Evolutionary conservation across 257 asterid genomes (phyloP), one percentile per base, ranked within the genome.

Genomic region (Plantago ovata): DNA sequence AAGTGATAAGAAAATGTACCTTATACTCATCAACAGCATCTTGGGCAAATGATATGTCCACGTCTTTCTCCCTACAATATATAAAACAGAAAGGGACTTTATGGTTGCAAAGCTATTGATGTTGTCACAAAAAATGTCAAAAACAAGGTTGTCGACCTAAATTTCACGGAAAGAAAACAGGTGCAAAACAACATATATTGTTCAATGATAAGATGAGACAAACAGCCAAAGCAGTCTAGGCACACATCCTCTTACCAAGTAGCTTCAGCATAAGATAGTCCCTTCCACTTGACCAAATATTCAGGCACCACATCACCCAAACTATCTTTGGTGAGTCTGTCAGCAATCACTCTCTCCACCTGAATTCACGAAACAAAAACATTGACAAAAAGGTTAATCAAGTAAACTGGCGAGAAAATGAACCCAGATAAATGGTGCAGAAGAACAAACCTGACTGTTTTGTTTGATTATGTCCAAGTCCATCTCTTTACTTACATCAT

Each of bases 401-500:
- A 42, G 18, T 45, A 24, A 45, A 53, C 53, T 40, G 57, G 60
- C 48, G 52, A n/a, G 54, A 42, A 38, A 7, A 47, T 19, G 36
- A 38, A 22, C 36, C 66, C 24, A 23, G 16, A 16, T 33, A 66
- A 58, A 62, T 8, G 48, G 62, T 60, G 54, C 51, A 32, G 4
- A 22, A 50, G 61, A 63, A 22, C 71, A 70, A 39, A 86, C 97
- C 97, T 79, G 97, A 60, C 90, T 82, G 73, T 93, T 93, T 68
- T 78, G 95, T 71, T 86, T 89, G 71, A 93, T 89, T 63, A 93
- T 93, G 75, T 93, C 99, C 86, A 93, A 75, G 75, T 93, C 99
- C 99, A 93, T 93, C 82, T 93, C 97, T 87, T 89, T 93, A 87
- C 95, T 84, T 66, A 93, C 99, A 72, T 93, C 99, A 84, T 93